Conservation (phyloP, 495 filamentous ascomycete species). For the Penicillium parvum region DNA sequence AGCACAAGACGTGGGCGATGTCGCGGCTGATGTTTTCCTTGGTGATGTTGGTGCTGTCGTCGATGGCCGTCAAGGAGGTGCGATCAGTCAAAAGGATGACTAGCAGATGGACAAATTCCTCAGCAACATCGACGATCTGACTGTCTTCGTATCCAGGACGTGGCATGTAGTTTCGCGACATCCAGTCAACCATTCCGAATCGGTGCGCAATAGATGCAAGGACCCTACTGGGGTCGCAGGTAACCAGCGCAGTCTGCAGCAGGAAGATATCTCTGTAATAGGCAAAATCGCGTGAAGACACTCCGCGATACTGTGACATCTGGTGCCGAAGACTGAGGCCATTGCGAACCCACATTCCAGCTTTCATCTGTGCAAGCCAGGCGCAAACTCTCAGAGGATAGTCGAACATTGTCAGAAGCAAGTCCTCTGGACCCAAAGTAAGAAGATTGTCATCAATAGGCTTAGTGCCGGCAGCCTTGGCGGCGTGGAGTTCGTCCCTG, state of each 20-base stretch:
- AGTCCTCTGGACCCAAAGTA: conserved; percentile 57
- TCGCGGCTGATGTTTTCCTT: conserved; percentile 75
- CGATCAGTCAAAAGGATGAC: conserved; percentile 89
- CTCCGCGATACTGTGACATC: conserved; percentile 84
- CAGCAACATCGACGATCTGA: conserved; percentile 86
- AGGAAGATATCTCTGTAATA: conserved; percentile 95
- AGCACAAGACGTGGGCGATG: conserved; percentile 90
- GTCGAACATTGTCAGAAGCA: conserved; percentile 85
- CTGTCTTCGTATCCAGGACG: conserved; percentile 69
- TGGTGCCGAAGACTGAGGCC: conserved; percentile 93
- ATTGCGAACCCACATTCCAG: conserved; percentile 97
- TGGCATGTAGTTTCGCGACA: conserved; percentile 70
- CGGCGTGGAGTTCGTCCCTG: conserved; percentile 24
- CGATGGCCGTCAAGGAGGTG: conserved; percentile 66
- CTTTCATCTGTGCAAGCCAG: conserved; percentile 97
- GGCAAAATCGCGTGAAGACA: conserved; percentile 80
- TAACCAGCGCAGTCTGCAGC: conserved; percentile 82
- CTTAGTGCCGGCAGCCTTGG: conserved; percentile 9
- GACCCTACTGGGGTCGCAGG: conserved; percentile 77
- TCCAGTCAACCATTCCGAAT: conserved; percentile 87
- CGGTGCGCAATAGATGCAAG: conserved; percentile 88
- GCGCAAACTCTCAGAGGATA: conserved; percentile 89
- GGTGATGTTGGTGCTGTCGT: conserved; percentile 61
- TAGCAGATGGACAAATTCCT: conserved; percentile 92
- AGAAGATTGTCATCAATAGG: conserved; percentile 18